phyloP scores from a whole-genome alignment of 2,329 filamentous ascomycete species.

The Aspergillus vadensis region DNA sequence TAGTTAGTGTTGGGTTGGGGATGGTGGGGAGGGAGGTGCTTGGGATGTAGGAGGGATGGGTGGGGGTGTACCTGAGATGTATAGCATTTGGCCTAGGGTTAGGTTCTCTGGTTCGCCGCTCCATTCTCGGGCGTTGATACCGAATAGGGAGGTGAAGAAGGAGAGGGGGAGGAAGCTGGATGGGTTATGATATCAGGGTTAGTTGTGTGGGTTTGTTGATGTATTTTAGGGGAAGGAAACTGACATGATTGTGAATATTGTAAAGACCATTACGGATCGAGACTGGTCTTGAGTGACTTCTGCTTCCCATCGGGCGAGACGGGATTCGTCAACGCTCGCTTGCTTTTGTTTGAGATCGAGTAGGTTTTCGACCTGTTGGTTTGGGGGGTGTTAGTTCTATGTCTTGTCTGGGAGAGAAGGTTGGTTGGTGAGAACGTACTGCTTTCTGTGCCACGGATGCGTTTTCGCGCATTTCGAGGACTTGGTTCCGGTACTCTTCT shows the following conservation, averaged over 20 bases:
- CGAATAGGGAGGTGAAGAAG: conserved; percentile 67
- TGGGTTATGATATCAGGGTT: background rate
- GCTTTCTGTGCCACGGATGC: conserved; percentile 61
- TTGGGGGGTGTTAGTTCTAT: background rate
- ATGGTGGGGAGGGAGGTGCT: background rate
- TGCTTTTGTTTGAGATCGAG: conserved; percentile 69
- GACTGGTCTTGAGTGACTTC: conserved; percentile 65
- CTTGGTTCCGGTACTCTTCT: conserved; percentile 57
- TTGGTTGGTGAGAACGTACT: conserved; percentile 33
- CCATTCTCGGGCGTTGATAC: conserved; percentile 67
- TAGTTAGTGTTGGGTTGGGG: conserved; percentile 7
- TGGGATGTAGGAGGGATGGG: no score
- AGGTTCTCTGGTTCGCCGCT: conserved; percentile 50
- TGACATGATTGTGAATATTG: conserved; percentile 64
- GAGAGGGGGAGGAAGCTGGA: conserved; percentile 60
- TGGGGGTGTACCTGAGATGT: conserved; percentile 30
- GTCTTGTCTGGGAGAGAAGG: no score
- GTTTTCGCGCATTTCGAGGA: conserved; percentile 60
- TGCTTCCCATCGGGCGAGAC: conserved; percentile 63
- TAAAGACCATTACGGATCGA: conserved; percentile 59
- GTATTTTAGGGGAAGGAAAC: conserved; percentile 7
- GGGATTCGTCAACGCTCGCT: conserved; percentile 66
- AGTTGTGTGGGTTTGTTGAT: background rate
- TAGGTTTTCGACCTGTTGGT: conserved; percentile 60
- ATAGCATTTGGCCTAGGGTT: conserved; percentile 27